Evolutionary conservation across 2,329 filamentous ascomycete genomes (phyloP), one percentile per base, ranked within the genome.

Genomic region (Botrytis medusae): DNA sequence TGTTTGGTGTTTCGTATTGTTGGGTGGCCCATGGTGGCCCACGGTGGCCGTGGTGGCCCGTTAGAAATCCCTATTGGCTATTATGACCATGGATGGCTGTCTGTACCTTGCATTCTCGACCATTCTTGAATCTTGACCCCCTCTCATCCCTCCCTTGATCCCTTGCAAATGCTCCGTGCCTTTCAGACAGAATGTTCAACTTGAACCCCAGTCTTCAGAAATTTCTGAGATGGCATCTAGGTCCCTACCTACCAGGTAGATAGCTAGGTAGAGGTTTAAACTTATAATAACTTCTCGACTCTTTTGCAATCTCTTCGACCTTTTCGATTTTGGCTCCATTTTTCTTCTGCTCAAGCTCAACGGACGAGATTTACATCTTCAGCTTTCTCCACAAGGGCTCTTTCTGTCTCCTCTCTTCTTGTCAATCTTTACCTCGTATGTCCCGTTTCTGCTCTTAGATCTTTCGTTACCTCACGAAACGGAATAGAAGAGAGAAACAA

Each of bases 81-180:
- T 29, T 25, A 60, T 48, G 37, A 12, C 40, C 46, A 48, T 71
- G 44, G 29, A 4, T 22, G 34, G 22, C 37, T 71, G 18, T 46
- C 37, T 40, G 70, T 72, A 72, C 70, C 70, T 72, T 72, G 48
- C 70, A 71, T 71, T 32, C 57, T 70, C 46, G 37, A 37, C n/a
- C 70, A 71, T 71, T 59, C 42, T 70, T 62, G 37, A 20, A 44
- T 44, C 42, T 44, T 7, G 44, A 29, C 51, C 51, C 48, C 25
- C 51, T 29, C 14, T 8, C 42, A 10, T 44, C 12, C 12, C 42
- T 42, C 42, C n/a, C 40, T 44, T 20, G 2, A 7, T 46, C 32
- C 34, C 32, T 25, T 54, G 48, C 16, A 32, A 32, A 64, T 64
- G 40, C 46, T 64, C 61, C n/a, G 40, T 64, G 61, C 61, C 61